These are phyloP conservation scores for Chlamydomonas asymmetrica DNA, from an alignment of 139 green algal species.

Conservation along the genomic window DNA sequence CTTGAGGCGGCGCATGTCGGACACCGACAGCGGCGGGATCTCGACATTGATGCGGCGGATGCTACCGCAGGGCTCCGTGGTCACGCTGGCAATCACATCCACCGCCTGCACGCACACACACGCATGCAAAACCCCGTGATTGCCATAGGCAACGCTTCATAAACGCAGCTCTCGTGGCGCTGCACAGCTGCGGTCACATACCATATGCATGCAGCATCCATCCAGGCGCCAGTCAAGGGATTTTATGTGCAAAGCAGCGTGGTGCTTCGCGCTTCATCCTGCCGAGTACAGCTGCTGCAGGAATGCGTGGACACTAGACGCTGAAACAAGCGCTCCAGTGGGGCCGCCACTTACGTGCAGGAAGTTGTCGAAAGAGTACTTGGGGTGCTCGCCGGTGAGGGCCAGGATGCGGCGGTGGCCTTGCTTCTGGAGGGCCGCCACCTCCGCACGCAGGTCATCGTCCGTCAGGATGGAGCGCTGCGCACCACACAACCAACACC, in stretches of 20 bases:
- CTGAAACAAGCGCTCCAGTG: no score
- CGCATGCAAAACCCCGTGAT: background rate
- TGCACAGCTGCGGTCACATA: background rate
- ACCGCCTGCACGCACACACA: constrained; percentile 41
- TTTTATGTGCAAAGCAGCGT: no score
- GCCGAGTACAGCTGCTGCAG: no score
- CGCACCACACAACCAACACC: background rate
- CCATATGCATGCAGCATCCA: background rate
- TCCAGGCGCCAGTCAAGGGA: no score
- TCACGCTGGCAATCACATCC: constrained; percentile 50
- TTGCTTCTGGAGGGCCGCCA: constrained; percentile 59
- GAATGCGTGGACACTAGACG: no score
- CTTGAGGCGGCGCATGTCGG: constrained; percentile 74
- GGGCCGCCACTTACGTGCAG: constrained; percentile 40
- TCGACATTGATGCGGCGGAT: constrained; percentile 77
- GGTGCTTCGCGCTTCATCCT: no score
- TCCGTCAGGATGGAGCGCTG: constrained; percentile 45
- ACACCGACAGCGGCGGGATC: constrained; percentile 69
- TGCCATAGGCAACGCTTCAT: background rate
- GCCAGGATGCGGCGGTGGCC: constrained; percentile 69
- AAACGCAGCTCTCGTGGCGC: background rate
- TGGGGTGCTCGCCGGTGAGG: constrained; percentile 70
- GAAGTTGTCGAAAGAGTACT: constrained; percentile 73
- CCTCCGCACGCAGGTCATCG: constrained; percentile 55
- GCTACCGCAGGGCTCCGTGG: constrained; percentile 64